phyloP scores from a whole-genome alignment of 1,284 basidiomycete species.

The Ceratobasidium papillatum region DNA sequence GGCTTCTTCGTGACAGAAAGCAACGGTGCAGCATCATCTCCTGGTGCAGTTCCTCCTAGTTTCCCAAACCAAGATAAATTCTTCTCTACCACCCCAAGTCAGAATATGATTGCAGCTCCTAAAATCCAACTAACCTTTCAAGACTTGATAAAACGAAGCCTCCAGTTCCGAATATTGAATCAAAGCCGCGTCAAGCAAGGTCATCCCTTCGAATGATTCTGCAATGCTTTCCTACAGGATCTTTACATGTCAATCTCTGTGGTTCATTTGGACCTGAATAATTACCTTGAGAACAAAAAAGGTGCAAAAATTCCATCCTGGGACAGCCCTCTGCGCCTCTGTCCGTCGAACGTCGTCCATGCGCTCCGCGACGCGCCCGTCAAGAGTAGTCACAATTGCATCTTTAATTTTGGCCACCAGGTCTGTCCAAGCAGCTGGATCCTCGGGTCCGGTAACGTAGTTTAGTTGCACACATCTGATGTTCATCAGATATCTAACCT shows the following conservation, averaged over 20 bases:
- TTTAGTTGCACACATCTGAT: conserved; percentile 80
- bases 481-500: conserved; percentile 27
- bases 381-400: conserved; percentile 81
- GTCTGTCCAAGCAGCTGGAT: conserved; percentile 89
- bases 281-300: conserved; percentile 92
- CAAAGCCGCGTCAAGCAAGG: conserved; percentile 88
- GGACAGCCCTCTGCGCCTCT: conserved; percentile 85
- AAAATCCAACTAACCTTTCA: conserved; percentile 50
- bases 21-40: conserved; percentile 84
- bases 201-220: conserved; percentile 89
- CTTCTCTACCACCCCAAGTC: conserved; percentile 68
- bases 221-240: conserved; percentile 86
- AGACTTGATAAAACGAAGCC: conserved; percentile 77
- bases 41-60: conserved; percentile 71
- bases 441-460: conserved; percentile 69
- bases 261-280: not conserved
- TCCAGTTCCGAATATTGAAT: conserved; percentile 93
- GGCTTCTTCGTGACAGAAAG: conserved; percentile 84
- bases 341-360: conserved; percentile 90
- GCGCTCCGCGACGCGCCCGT: conserved; percentile 75
- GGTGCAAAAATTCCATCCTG: conserved; percentile 96
- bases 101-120: not conserved
- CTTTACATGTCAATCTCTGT: not conserved
- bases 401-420: conserved; percentile 91
- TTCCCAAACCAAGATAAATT: conserved; percentile 91